Percentiles rank a stretch among this genome's conserved stretches.
phyloP scores from a whole-genome alignment of 202 grass and related monocot species.

The Panicum virgatum region DNA sequence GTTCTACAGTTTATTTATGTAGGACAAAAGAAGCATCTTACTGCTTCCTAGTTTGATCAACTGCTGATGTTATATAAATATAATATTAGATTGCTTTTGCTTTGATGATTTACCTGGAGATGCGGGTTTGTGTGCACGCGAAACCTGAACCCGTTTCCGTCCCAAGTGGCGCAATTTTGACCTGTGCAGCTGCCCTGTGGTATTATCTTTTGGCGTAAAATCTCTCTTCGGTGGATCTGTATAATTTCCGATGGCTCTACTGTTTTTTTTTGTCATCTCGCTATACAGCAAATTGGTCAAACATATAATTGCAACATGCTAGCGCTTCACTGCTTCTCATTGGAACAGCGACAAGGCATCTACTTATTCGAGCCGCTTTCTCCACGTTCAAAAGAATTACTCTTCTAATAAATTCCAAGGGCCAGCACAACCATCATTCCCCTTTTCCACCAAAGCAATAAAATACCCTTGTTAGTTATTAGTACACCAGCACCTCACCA shows the following conservation, averaged over 20 bases:
- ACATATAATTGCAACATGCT: not conserved
- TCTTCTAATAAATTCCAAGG: not conserved
- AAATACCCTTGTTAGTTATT: not conserved
- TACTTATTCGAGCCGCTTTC: not conserved
- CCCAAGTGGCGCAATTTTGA: not conserved
- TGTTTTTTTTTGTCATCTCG: no score
- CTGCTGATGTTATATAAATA: not conserved
- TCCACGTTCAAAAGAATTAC: not conserved
- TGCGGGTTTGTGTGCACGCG: no score
- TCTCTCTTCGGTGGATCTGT: no score
- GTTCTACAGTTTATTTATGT: not conserved
- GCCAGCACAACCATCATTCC: not conserved
- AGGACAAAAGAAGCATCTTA: not conserved
- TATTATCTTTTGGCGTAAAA: no score
- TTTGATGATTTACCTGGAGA: not conserved
- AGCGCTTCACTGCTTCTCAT: not conserved
- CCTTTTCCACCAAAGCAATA: conserved; percentile 1
- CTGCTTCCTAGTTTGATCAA: not conserved
- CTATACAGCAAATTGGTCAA: not conserved
- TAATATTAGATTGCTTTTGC: not conserved
- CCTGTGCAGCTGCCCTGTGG: no score
- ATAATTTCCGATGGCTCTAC: no score
- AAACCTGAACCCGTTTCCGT: no score
- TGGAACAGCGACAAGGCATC: no score
- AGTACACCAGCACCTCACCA: conserved; percentile 4